Evolutionary conservation across 1,284 basidiomycete species (phyloP).

Genomic region (Tilletia horrida): DNA sequence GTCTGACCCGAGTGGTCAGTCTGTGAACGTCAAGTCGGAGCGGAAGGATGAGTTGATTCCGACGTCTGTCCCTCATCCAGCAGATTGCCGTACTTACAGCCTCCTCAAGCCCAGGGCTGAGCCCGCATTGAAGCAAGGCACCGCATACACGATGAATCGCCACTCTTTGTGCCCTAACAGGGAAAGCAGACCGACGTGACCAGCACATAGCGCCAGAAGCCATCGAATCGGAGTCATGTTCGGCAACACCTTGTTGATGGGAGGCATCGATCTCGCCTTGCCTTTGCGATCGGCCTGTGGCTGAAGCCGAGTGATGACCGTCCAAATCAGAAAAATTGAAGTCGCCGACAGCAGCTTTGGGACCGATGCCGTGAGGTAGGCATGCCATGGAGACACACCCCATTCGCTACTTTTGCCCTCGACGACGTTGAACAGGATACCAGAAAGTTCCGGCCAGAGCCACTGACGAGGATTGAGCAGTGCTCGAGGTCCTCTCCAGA

Average conservation of each 20-base stretch:
- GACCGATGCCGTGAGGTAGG: slow-evolving; percentile 70
- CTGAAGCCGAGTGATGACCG: slow-evolving; percentile 32
- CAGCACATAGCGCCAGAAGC: neutral
- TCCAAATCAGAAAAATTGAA: slow-evolving; percentile 59
- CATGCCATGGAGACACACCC: slow-evolving; percentile 77
- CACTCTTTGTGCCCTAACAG: slow-evolving; percentile 73
- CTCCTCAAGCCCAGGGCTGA: slow-evolving; percentile 63
- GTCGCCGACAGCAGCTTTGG: slow-evolving; percentile 71
- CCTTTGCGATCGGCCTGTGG: slow-evolving; percentile 16
- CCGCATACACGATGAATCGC: slow-evolving; percentile 85
- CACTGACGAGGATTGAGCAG: slow-evolving; percentile 52
- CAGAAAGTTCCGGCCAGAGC: slow-evolving; percentile 82
- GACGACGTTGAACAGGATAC: slow-evolving; percentile 80
- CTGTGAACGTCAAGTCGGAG: neutral
- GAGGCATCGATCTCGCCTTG: neutral
- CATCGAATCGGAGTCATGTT: slow-evolving; percentile 7
- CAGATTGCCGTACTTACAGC: neutral
- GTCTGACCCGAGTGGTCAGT: neutral
- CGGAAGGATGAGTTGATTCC: neutral
- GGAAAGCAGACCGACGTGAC: slow-evolving; percentile 69
- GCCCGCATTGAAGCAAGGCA: slow-evolving; percentile 77
- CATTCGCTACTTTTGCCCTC: slow-evolving; percentile 83
- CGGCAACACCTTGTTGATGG: slow-evolving; percentile 1
- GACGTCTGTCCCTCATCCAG: too few species aligned
- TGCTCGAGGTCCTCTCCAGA: slow-evolving; percentile 64